Conservation (phyloP, 805 yeast genomes). For the Starmerella stellata region DNA sequence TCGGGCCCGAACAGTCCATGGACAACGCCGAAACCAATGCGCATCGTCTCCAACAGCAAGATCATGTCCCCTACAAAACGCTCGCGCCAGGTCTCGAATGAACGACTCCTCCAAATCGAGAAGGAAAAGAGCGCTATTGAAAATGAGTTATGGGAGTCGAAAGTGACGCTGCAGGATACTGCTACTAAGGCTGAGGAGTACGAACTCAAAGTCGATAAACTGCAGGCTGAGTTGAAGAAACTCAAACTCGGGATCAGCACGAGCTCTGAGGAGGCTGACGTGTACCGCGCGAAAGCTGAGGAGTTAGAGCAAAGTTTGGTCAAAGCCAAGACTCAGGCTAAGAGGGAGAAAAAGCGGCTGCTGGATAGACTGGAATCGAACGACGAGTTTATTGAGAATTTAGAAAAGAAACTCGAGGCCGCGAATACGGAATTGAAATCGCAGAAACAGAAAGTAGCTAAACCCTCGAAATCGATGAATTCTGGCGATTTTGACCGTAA, state of each 20-base stretch:
- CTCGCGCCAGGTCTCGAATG: neutral
- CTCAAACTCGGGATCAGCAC: constrained; percentile 15
- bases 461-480: neutral
- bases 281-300: constrained; percentile 15
- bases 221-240: constrained; percentile 8
- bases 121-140: neutral
- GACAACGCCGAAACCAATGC: too few relatives aligned
- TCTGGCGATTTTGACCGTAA: neutral
- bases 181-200: constrained; percentile 7
- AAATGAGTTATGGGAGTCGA: neutral
- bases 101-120: neutral
- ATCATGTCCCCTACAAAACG: neutral
- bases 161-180: neutral
- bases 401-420: neutral
- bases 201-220: constrained; percentile 11
- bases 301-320: constrained; percentile 1
- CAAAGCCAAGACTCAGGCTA: constrained; percentile 1
- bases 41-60: neutral
- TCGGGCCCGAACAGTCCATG: too few relatives aligned
- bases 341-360: neutral
- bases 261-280: constrained; percentile 14
- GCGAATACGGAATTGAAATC: neutral
- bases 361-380: constrained; percentile 4
- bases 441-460: neutral
- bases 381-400: constrained; percentile 6